phyloP scores from a whole-genome alignment of 805 yeast genomes.

The Yarrowia alimentaria region DNA sequence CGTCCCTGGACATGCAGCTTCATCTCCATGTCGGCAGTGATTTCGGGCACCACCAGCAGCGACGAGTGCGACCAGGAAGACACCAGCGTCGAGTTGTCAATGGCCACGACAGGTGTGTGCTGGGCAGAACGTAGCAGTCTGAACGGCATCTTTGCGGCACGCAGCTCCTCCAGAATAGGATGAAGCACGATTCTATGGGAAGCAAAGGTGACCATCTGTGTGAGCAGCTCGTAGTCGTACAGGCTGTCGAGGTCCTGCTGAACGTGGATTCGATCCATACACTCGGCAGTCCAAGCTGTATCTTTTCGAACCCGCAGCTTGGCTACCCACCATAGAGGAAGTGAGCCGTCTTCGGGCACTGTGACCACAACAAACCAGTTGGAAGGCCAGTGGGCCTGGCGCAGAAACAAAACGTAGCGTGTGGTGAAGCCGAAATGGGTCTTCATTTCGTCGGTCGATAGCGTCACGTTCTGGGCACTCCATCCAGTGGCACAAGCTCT shows the following conservation, averaged over 20 bases:
- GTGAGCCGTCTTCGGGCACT: constrained; percentile 33
- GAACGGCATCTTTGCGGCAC: constrained; percentile 19
- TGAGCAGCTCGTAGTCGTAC: constrained; percentile 38
- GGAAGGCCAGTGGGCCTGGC: constrained; percentile 42
- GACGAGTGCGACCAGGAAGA: constrained; percentile 19
- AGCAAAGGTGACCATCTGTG: constrained; percentile 33
- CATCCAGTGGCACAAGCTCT: constrained; percentile 66
- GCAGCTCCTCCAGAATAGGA: constrained; percentile 38
- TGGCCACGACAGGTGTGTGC: constrained; percentile 2
- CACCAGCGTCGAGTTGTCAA: constrained; percentile 15
- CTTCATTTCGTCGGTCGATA: constrained; percentile 50
- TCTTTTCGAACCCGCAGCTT: constrained; percentile 36
- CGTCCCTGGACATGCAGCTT: constrained; percentile 13
- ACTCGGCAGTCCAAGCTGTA: constrained; percentile 34
- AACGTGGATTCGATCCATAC: constrained; percentile 34
- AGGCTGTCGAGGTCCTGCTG: constrained; percentile 28
- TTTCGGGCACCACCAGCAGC: constrained; percentile 8
- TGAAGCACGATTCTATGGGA: constrained; percentile 37
- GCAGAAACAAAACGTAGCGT: constrained; percentile 35
- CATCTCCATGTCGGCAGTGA: constrained; percentile 7
- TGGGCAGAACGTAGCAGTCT: constrained; percentile 6
- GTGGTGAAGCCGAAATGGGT: constrained; percentile 36
- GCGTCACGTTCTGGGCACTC: constrained; percentile 56
- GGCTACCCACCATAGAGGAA: constrained; percentile 41
- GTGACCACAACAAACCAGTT: constrained; percentile 45